Conservation (phyloP, 2,329 filamentous ascomycete species). For the Purpureocillium lavendulum region DNA sequence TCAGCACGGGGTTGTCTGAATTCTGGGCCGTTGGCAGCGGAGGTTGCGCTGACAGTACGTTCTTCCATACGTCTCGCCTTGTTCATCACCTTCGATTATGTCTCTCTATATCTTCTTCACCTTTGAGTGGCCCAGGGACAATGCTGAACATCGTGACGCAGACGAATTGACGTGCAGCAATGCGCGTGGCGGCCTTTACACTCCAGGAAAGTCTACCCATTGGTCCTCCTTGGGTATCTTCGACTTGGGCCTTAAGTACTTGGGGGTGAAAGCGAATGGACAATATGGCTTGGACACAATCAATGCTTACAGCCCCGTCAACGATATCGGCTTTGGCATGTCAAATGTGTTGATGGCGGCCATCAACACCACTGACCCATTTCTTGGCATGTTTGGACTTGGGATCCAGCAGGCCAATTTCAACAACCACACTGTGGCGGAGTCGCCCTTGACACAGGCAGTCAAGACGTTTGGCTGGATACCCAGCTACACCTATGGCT, state of each 20-base stretch:
- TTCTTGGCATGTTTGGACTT: slow-evolving; percentile 46
- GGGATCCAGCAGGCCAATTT: slow-evolving; percentile 49
- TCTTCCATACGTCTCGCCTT: not conserved
- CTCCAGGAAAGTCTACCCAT: slow-evolving; percentile 41
- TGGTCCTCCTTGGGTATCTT: slow-evolving; percentile 54
- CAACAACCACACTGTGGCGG: slow-evolving; percentile 31
- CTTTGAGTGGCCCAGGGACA: no score
- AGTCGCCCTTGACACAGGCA: slow-evolving; percentile 46
- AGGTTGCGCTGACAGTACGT: slow-evolving; percentile 44
- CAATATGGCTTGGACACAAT: slow-evolving; percentile 52
- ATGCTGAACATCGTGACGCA: slow-evolving; percentile 8
- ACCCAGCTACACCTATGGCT: slow-evolving; percentile 66
- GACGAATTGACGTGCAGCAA: slow-evolving; percentile 43
- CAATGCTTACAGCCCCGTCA: slow-evolving; percentile 28
- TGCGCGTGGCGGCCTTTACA: slow-evolving; percentile 52
- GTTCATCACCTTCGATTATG: not conserved
- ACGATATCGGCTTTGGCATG: slow-evolving; percentile 29
- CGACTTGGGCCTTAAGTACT: slow-evolving; percentile 49
- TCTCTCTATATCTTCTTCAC: no score
- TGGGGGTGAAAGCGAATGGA: slow-evolving; percentile 53
- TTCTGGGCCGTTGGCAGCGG: slow-evolving; percentile 58
- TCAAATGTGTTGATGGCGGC: slow-evolving; percentile 38
- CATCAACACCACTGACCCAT: slow-evolving; percentile 47
- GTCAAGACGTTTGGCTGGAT: slow-evolving; percentile 52
- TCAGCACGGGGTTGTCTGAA: slow-evolving; percentile 63